Conservation (phyloP, 768 basidiomycete species). For the Suillus alpinus region DNA sequence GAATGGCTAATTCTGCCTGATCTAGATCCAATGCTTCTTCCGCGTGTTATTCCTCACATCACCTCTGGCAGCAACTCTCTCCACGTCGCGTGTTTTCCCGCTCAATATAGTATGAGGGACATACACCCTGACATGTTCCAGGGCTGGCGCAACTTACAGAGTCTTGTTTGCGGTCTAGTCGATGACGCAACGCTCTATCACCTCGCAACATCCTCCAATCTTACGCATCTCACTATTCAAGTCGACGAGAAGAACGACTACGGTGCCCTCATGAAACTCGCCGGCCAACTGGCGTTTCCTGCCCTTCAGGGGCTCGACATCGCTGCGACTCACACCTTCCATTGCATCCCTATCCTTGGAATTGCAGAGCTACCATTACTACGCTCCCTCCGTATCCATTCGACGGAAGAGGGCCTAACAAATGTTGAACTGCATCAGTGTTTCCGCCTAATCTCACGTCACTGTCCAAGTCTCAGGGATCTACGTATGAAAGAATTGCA, state of each 20-base stretch:
- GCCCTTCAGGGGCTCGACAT: neutral
- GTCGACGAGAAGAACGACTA: neutral
- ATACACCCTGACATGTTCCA: constrained; percentile 1
- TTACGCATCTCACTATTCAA: neutral
- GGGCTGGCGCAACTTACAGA: neutral
- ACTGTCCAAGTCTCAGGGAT: neutral
- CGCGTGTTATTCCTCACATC: neutral
- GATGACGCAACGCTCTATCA: neutral
- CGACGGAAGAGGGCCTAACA: neutral
- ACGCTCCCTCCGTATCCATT: neutral
- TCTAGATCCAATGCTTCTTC: neutral
- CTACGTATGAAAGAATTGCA: neutral
- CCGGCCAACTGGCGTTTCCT: neutral
- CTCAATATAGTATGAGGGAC: neutral
- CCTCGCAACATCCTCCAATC: neutral
- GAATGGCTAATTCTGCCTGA: neutral
- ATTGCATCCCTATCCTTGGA: neutral
- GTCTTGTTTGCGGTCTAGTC: neutral
- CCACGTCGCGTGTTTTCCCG: neutral
- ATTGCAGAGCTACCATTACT: neutral
- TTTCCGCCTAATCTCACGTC: neutral
- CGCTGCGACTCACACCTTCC: neutral
- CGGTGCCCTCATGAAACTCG: neutral
- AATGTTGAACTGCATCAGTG: neutral
- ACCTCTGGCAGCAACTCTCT: neutral